These are phyloP conservation scores for Torulaspora quercuum DNA, from an alignment of 805 yeast species.

Conservation along the genomic window DNA sequence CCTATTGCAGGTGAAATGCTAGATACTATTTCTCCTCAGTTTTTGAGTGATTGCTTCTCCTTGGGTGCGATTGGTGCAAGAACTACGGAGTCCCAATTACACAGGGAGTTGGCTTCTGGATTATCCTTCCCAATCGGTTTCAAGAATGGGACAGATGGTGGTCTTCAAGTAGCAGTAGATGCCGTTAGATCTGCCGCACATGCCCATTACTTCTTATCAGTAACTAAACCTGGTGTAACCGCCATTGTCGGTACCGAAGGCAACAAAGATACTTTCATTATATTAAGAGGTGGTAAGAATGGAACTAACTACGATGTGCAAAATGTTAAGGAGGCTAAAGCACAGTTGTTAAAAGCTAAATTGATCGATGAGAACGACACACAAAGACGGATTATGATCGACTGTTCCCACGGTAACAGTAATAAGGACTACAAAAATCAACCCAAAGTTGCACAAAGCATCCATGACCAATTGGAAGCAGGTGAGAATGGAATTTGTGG, in stretches of 20 bases:
- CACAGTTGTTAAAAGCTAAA: conserved; percentile 51
- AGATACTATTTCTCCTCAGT: conserved; percentile 96
- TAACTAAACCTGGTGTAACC: conserved; percentile 93
- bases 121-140: conserved; percentile 97
- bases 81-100: conserved; percentile 96
- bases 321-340: conserved; percentile 64
- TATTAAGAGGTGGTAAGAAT: conserved; percentile 90
- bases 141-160: conserved; percentile 97
- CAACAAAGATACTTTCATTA: conserved; percentile 83
- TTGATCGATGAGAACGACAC: conserved; percentile 41
- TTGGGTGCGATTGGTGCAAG: conserved; percentile 99
- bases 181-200: conserved; percentile 90
- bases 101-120: conserved; percentile 95
- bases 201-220: conserved; percentile 91
- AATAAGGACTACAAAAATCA: conserved; percentile 87
- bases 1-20: conserved; percentile 98
- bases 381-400: conserved; percentile 83
- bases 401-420: conserved; percentile 97
- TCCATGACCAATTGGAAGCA: conserved; percentile 70
- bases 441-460: conserved; percentile 76
- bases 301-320: conserved; percentile 87
- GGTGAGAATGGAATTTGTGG: conserved; percentile 85
- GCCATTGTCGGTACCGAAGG: conserved; percentile 97
- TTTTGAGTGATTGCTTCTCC: conserved; percentile 85
- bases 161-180: conserved; percentile 88